These are phyloP conservation scores for Chlorella sp. DNA, from an alignment of 139 green algal genomes.

Conservation along the genomic window DNA sequence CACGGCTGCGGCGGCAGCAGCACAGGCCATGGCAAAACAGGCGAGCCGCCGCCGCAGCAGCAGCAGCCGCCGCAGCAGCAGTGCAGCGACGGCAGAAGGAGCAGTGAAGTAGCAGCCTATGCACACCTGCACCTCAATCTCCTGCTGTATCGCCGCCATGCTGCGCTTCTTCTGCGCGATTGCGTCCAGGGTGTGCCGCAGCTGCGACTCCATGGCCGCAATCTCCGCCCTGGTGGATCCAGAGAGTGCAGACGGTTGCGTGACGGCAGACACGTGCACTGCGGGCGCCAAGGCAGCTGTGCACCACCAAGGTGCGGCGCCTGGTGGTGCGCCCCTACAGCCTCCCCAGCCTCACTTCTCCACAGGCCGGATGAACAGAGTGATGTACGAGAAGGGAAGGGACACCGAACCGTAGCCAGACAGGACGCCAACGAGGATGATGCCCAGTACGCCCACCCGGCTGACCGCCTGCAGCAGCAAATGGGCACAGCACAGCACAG, in stretches of 20 bases:
- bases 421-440: slow-evolving; percentile 92
- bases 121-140: slow-evolving; percentile 47
- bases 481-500: too few relatives aligned
- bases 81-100: too few relatives aligned
- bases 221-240: slow-evolving; percentile 81
- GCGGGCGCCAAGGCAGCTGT: neutral
- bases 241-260: too few relatives aligned
- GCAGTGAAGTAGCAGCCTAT: neutral
- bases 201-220: slow-evolving; percentile 81
- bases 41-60: neutral
- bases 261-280: too few relatives aligned
- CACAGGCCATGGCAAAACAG: too few relatives aligned
- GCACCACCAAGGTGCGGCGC: too few relatives aligned
- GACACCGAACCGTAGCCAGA: slow-evolving; percentile 92
- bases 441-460: slow-evolving; percentile 90
- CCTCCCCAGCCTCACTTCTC: slow-evolving; percentile 7
- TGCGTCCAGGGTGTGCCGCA: slow-evolving; percentile 67
- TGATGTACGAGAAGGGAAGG: slow-evolving; percentile 95
- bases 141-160: slow-evolving; percentile 56
- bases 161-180: slow-evolving; percentile 72
- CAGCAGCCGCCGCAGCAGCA: neutral
- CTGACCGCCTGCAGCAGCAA: slow-evolving; percentile 68
- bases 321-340: neutral
- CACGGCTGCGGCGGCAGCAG: too few relatives aligned
- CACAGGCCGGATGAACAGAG: slow-evolving; percentile 89